Base-by-base conservation (phyloP, 192 early-diverging fungal genomes). In the Backusella morwellensis region DNA sequence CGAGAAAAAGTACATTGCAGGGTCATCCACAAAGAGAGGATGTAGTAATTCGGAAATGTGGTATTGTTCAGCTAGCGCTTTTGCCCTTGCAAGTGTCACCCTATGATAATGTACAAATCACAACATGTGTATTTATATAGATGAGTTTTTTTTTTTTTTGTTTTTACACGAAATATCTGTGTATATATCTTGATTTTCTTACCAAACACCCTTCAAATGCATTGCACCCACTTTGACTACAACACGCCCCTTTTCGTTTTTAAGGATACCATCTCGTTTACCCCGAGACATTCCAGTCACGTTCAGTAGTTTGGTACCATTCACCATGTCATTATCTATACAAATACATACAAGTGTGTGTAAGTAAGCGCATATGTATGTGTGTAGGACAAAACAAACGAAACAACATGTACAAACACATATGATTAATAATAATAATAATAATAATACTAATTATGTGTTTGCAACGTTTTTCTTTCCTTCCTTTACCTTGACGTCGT, bases 11-110 rank as follows among this genome's bases (percentile, higher is more conserved):
- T 91, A 93, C 29, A 87, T 72, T 52, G 86, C 84, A 8, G 92
- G 93, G 73, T 95, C 92, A 35, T 91, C 90, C 67, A 89, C 90
- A 74, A 95, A 89, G 29, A 95, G 86, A 29, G 93, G 93, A 72
- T 92, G 90, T 38, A 93, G 85, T 47, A 82, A 80, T 29, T 93
- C 92, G n/a, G 85, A 73, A 6, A 95, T 92, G 72, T 93, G 92
- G 85, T 90, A 88, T 86, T 93, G 89, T 71, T 87, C 78, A 32
- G 94, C 86, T 75, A 93, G 72, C 75, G 84, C 79, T 67, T 89
- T 90, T 56, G 90, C 88, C 71, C 94, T 86, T 54, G 83, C 77
- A 76, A 91, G 89, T 8, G 90, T 86, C 73, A 93, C 91, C 84
- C 83, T 86, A 36, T n/a, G 59, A 41, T 50, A 50, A 50, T 50